phyloP scores from a whole-genome alignment of 192 early-diverging fungal genomes.

The Entrophospora sp. region DNA sequence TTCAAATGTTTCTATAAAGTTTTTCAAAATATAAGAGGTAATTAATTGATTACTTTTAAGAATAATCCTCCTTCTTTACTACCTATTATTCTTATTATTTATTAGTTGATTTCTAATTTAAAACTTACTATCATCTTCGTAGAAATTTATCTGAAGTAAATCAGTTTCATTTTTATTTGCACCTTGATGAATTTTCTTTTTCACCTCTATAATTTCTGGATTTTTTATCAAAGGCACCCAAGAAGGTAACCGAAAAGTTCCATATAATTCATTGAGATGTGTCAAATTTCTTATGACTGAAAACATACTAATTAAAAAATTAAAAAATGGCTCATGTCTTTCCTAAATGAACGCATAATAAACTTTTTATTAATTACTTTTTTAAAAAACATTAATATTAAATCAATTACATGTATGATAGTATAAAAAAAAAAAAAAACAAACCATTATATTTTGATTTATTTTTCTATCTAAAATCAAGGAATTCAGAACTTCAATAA shows the following conservation, averaged over 20 bases:
- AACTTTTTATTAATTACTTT: too few relatives aligned
- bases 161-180: too few relatives aligned
- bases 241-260: neutral
- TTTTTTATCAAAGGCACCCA: neutral
- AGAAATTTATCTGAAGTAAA: too few relatives aligned
- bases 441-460: neutral
- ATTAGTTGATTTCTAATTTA: too few relatives aligned
- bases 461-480: neutral
- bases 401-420: neutral
- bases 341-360: too few relatives aligned
- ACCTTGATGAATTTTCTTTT: neutral
- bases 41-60: too few relatives aligned
- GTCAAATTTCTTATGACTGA: neutral
- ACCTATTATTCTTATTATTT: too few relatives aligned
- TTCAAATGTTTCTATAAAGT: neutral
- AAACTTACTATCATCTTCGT: too few relatives aligned
- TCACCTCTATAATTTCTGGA: neutral
- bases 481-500: constrained; percentile 1
- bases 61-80: too few relatives aligned
- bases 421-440: neutral
- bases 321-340: neutral
- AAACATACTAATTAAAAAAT: neutral
- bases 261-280: neutral
- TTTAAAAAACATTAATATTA: neutral
- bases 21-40: too few relatives aligned